Base-by-base conservation (phyloP, 2,329 filamentous ascomycete species). In the Nothophoma quercina region DNA sequence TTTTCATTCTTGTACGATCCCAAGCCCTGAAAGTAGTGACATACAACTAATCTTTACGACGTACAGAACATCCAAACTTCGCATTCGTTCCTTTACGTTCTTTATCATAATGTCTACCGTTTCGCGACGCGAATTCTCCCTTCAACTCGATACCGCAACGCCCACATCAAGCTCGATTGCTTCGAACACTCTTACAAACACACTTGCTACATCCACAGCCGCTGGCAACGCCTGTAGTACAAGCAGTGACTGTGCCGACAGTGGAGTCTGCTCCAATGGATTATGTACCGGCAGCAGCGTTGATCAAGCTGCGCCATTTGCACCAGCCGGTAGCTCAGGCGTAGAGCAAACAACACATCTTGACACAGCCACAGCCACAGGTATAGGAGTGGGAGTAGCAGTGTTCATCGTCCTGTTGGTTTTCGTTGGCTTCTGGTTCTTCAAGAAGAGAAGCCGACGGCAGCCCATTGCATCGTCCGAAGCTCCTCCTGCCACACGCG, bases 41-140 rank as follows among this genome's bases (percentile, higher is more conserved):
- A 32, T 2, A 7, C 12, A 39, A 26, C 50, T 53, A 30, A 53
- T 12, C 10, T 13, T 15, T 5, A 2, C 13, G n/a, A 26, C n/a
- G 8, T 28, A 10, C 21, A 53, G 50, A 28, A 41, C 18, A 10
- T 26, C 28, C 36, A n/a, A 48, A 18, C 43, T 23, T 39, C 34
- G 4, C 51, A 28, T 44, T 49, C 39, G 34, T 49, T 54, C 26
- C 39, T 40, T 22, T 39, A 29, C 40, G 22, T 49, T 46, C 44
- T 49, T 48, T 64, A 67, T 66, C 32, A 63, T 67, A 67, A 67
- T 67, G 64, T 65, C 64, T 65, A 63, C 60, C 62, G 51, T 56
- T 44, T 26, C 57, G 38, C 23, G 35, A 28, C 46, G 41, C 39
- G 40, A 21, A 9, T 49, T 49, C 10, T 40, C 51, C n/a, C 45